These are phyloP conservation scores for Pneumocystis carinii DNA, from an alignment of 1,139 yeast species.

Conservation along the genomic window DNA sequence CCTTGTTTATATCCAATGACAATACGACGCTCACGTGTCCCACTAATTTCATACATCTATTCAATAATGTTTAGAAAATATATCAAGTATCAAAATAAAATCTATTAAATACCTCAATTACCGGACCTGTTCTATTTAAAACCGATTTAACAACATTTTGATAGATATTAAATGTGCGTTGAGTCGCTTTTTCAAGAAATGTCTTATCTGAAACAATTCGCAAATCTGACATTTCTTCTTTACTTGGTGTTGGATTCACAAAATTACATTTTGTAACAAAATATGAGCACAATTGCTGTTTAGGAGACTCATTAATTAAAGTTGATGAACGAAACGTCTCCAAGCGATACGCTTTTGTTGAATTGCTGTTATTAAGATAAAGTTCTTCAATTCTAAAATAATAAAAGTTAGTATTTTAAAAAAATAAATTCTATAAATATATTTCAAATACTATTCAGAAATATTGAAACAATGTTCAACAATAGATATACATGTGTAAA, in stretches of 20 bases:
- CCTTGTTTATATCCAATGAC: constrained; percentile 79
- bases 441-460: too few species aligned
- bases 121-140: constrained; percentile 76
- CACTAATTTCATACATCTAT: constrained; percentile 56
- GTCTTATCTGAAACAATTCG: constrained; percentile 63
- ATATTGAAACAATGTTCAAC: constrained; percentile 21
- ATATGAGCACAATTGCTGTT: constrained; percentile 56
- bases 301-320: constrained; percentile 30
- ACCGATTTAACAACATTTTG: constrained; percentile 57
- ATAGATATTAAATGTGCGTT: constrained; percentile 64
- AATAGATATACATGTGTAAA: constrained; percentile 19
- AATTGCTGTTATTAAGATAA: constrained; percentile 49
- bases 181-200: constrained; percentile 64
- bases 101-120: constrained; percentile 37
- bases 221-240: constrained; percentile 27
- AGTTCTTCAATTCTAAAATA: constrained; percentile 51
- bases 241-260: constrained; percentile 27
- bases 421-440: too few species aligned
- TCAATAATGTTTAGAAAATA: too few species aligned
- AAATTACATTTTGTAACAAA: constrained; percentile 75
- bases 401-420: too few species aligned
- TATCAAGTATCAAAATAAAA: background rate
- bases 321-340: constrained; percentile 71
- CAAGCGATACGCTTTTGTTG: constrained; percentile 46
- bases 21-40: constrained; percentile 65